Evolutionary conservation across 1,284 basidiomycete genomes (phyloP), one percentile per base, ranked within the genome.

Genomic region (Irpex sp.): DNA sequence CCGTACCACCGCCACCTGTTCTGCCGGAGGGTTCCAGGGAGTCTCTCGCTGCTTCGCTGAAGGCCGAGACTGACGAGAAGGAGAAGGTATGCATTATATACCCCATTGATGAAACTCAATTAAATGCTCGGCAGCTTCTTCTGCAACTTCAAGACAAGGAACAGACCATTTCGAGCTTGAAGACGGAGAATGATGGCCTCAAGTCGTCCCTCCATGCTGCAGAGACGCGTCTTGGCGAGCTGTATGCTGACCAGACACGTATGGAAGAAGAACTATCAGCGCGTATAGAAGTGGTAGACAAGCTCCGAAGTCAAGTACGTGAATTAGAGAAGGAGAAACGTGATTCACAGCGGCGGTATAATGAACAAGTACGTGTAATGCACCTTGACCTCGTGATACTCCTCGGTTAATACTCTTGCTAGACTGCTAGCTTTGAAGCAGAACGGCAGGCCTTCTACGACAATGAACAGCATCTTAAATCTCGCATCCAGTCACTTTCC

Each of bases 371-470:
- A 62, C 66, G 76, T 68, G 51, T 17, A 40, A 59, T 57, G 47
- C 55, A 31, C 38, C 49, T 8, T 47, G 26, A 5, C 4, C 37
- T 40, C 34, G 8, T 37, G 26, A 9, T 51, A 21, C 37, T 11
- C 51, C 31, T 26, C 17, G 13, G 17, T 54, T 59, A 49, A 64
- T 21, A 15, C 9, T 49, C 13, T 57, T 21, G 55, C 40, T 69
- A 93, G 90, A 90, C 87, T 26, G 77, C 84, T 21, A 90, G 89
- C 5, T 93, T 93, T 71, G 91, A 93, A 73, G 89, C 91, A 9
- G 91, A 93, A 74, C 86, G 91, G 54, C 92, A 93, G 73, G 85
- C 92, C 13, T 91, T 92, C 72, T 93, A 93, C 70, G 92, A 93
- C 76, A 93, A 91, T 71, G 92, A 93, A 68, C 89, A 93, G 72